Conservation (phyloP, 495 filamentous ascomycete species). For the Penicillium canescens region DNA sequence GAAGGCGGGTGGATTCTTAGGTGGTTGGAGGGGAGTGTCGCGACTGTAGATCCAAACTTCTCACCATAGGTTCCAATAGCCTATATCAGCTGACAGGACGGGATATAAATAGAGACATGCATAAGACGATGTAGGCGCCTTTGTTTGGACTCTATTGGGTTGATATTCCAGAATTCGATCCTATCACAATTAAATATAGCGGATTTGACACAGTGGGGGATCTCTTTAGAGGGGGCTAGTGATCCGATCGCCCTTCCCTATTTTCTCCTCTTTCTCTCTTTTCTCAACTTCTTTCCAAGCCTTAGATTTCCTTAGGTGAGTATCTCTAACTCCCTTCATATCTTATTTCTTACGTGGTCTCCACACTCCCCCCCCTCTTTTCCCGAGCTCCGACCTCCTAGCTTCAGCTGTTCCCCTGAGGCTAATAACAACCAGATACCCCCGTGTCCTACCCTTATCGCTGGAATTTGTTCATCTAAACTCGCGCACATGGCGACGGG, state of each 20-base stretch:
- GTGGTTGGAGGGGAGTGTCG: constrained; percentile 21
- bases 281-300: not conserved
- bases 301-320: constrained; percentile 11
- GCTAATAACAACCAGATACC: constrained; percentile 2
- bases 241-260: constrained; percentile 6
- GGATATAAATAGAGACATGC: constrained; percentile 16
- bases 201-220: not conserved
- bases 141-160: no score
- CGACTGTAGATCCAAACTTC: constrained; percentile 15
- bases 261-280: not conserved
- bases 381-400: constrained; percentile 8
- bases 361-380: constrained; percentile 9
- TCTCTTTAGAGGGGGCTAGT: not conserved
- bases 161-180: not conserved
- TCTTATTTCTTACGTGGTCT: constrained; percentile 1
- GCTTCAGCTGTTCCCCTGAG: constrained; percentile 7
- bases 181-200: not conserved
- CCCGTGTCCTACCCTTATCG: constrained; percentile 5
- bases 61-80: not conserved
- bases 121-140: not conserved
- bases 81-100: no score
- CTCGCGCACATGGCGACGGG: constrained; percentile 59
- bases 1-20: constrained; percentile 24
- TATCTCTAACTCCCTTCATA: constrained; percentile 18
- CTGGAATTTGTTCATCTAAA: constrained; percentile 12